These are phyloP conservation scores for Naumovozyma castellii DNA, from an alignment of 805 yeast species.

Conservation along the genomic window DNA sequence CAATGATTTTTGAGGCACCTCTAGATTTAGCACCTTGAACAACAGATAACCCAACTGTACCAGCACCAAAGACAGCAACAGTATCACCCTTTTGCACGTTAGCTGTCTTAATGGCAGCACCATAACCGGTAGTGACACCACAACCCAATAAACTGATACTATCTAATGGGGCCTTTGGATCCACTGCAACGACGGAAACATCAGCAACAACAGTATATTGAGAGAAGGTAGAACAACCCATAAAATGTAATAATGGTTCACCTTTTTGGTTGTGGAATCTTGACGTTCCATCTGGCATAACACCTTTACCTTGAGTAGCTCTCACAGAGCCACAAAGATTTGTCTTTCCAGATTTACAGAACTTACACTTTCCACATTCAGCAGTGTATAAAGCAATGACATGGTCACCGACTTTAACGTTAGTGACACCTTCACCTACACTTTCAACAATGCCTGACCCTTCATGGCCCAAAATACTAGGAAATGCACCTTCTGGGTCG, in stretches of 20 bases:
- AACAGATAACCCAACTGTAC: conserved; percentile 93
- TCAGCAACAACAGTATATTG: conserved; percentile 98
- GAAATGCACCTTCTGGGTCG: conserved; percentile 96
- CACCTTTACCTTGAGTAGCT: conserved; percentile 96
- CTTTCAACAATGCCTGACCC: conserved; percentile 96
- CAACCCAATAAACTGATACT: conserved; percentile 91
- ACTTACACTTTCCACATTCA: conserved; percentile 90
- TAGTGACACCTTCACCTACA: conserved; percentile 87
- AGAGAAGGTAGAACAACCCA: conserved; percentile 97
- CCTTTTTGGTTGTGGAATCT: conserved; percentile 79
- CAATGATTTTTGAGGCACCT: conserved; percentile 73
- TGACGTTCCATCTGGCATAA: conserved; percentile 96
- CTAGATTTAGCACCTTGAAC: conserved; percentile 88
- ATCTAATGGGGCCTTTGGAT: conserved; percentile 74
- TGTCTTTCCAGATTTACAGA: conserved; percentile 91
- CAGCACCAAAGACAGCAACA: conserved; percentile 95
- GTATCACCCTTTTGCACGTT: conserved; percentile 79
- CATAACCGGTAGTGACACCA: conserved; percentile 97
- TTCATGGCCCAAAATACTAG: conserved; percentile 90
- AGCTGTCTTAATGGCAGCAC: conserved; percentile 94
- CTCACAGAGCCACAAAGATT: conserved; percentile 92
- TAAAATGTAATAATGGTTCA: conserved; percentile 75
- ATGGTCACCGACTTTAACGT: conserved; percentile 85
- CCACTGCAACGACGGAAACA: conserved; percentile 88
- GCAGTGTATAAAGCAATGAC: conserved; percentile 94